Conservation (phyloP, 768 basidiomycete species). For the Leccinum fibrillosum region DNA sequence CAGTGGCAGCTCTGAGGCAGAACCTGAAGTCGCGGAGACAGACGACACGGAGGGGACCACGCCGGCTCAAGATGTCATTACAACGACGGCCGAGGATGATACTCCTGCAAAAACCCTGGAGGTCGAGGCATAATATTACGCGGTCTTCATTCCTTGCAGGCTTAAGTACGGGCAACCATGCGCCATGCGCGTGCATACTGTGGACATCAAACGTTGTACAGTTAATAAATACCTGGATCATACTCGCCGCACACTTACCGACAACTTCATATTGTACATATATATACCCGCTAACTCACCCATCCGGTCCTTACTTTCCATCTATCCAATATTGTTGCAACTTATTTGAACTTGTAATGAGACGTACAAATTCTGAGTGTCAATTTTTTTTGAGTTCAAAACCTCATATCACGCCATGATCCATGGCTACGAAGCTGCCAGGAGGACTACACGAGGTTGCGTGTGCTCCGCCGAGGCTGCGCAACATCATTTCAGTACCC, state of each 20-base stretch:
- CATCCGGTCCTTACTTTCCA: conserved; percentile 3
- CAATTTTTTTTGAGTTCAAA: background rate
- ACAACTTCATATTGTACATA: conserved; percentile 14
- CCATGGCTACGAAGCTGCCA: conserved; percentile 5
- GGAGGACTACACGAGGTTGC: conserved; percentile 25
- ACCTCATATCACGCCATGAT: background rate
- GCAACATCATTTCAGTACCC: conserved; percentile 8
- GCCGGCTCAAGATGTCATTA: conserved; percentile 1
- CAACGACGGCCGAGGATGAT: conserved; percentile 7
- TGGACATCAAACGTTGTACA: conserved; percentile 3
- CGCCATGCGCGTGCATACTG: background rate
- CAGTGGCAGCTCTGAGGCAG: background rate
- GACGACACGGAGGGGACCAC: conserved; percentile 5
- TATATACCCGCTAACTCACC: conserved; percentile 16
- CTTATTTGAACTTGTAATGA: background rate
- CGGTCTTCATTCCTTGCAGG: conserved; percentile 3
- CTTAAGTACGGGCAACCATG: conserved; percentile 25
- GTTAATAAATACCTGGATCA: conserved; percentile 3
- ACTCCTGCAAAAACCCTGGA: conserved; percentile 16
- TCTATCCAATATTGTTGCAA: background rate
- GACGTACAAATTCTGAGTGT: background rate
- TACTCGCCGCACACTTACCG: conserved; percentile 5
- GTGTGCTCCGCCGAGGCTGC: conserved; percentile 8
- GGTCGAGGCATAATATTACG: conserved; percentile 14
- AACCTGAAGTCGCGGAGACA: background rate